Evolutionary conservation across 1,284 basidiomycete species (phyloP), one percentile per base, ranked within the genome.

Genomic region (Irpex rosettiformis): DNA sequence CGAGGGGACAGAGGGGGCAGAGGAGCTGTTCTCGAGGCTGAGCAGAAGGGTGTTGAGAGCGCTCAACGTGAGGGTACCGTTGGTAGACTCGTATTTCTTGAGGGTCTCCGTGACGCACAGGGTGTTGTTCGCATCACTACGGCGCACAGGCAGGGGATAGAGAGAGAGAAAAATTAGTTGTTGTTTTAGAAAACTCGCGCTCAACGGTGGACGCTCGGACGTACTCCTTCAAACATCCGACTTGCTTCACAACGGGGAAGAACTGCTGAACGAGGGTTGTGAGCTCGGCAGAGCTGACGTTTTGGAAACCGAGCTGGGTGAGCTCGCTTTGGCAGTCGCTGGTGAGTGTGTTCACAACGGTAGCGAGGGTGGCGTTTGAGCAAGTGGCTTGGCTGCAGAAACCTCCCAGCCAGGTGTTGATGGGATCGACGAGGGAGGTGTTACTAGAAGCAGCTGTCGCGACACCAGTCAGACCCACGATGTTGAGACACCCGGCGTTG

Each of bases 381-480:
- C 88, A 90, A n/a, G 81, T 70, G 2, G 74, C 69, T 52, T 76
- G 73, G 28, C 74, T 62, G 69, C 88, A 91, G 54, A 86, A 30
- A 30, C 77, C 79, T 1, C 72, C 75, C 56, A 89, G 70, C 87
- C 86, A 88, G 40, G 52, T 76, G 69, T 85, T 75, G 59, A 89
- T 64, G 5, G 81, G 77, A 2, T 68, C 63, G 43, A 88, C 72
- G 52, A 88, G 60, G 1, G 85, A 86, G 7, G 72, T 65, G 62
- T 73, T 76, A 8, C 33, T n/a, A 1, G 71, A 57, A 54, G 71
- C 21, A 5, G 72, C 67, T 11, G 76, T 37, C 33, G 77, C 64
- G 43, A 86, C 68, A 1, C 77, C 67, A 30, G 80, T 61, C 25
- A 89, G 72, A 21, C 77, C 73, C 16, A 71, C 66, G 16, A 80